Percentiles rank a stretch among this genome's conserved stretches.
Evolutionary conservation across 1,284 basidiomycete species (phyloP).

Genomic region (Peniophora sp.): DNA sequence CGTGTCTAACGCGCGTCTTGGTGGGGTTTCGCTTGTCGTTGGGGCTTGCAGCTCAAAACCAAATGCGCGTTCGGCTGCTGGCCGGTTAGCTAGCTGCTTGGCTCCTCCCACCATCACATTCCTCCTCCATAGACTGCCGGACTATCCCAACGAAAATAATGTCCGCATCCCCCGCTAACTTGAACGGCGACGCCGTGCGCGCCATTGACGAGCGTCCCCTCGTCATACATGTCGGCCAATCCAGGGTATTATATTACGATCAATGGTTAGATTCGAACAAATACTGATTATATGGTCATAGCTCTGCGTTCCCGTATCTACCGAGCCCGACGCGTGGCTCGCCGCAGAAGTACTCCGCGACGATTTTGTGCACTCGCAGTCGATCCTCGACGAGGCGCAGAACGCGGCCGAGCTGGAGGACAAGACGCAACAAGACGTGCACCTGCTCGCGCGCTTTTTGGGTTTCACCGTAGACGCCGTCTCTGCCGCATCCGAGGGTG

Average conservation of each 20-base stretch:
- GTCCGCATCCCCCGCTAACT: conserved; percentile 2
- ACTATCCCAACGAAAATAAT: conserved; percentile 4
- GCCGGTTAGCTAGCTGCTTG: too few relatives aligned
- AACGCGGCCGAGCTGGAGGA: conserved; percentile 44
- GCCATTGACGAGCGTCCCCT: conserved; percentile 11
- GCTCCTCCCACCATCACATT: too few relatives aligned
- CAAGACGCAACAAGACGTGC: conserved; percentile 56
- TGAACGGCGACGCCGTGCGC: conserved; percentile 5
- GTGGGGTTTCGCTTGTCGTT: too few relatives aligned
- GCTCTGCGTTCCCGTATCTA: conserved; percentile 81
- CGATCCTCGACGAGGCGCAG: conserved; percentile 45
- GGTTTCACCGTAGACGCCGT: conserved; percentile 62
- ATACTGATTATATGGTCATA: conserved; percentile 18
- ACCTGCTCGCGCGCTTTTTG: conserved; percentile 77
- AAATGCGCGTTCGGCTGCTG: too few relatives aligned
- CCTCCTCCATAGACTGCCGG: too few relatives aligned
- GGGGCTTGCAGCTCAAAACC: too few relatives aligned
- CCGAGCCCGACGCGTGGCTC: conserved; percentile 76
- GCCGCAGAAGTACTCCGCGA: conserved; percentile 82
- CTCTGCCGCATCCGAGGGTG: conserved; percentile 42
- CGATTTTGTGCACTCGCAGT: conserved; percentile 69
- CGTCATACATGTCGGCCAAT: conserved; percentile 12
- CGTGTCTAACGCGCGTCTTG: too few relatives aligned
- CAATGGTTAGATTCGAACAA: background rate
- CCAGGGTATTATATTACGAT: conserved; percentile 9